Conservation (phyloP, 2,329 filamentous ascomycete genomes). For the Geosmithia flava region DNA sequence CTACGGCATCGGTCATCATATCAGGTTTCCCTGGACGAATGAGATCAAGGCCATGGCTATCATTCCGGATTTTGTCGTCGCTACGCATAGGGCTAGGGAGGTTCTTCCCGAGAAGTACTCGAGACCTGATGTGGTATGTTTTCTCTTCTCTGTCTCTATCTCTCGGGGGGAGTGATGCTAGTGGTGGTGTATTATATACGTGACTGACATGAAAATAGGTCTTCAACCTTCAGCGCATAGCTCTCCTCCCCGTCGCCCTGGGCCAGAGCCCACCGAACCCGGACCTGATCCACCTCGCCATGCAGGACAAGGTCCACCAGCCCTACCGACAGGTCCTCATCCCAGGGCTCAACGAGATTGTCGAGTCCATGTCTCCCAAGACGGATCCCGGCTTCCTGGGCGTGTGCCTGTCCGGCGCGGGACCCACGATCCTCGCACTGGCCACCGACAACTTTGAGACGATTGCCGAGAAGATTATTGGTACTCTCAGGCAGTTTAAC, state of each 20-base stretch:
- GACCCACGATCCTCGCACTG: constrained; percentile 86
- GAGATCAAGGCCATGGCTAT: constrained; percentile 97
- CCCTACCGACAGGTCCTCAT: constrained; percentile 88
- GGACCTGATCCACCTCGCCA: constrained; percentile 89
- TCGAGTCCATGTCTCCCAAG: constrained; percentile 79
- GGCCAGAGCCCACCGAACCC: constrained; percentile 84
- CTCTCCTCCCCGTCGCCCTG: constrained; percentile 78
- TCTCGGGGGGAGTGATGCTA: background rate
- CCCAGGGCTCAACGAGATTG: constrained; percentile 80
- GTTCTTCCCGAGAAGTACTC: constrained; percentile 74
- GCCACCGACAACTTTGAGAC: constrained; percentile 81
- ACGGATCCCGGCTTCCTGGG: constrained; percentile 82
- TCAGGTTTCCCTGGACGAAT: constrained; percentile 85
- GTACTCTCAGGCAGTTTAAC: constrained; percentile 52
- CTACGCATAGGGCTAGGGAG: constrained; percentile 81
- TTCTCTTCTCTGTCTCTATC: background rate
- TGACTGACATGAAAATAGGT: constrained; percentile 29
- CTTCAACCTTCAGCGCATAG: constrained; percentile 92
- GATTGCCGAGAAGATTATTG: constrained; percentile 71
- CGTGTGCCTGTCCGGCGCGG: constrained; percentile 89
- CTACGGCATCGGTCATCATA: constrained; percentile 85
- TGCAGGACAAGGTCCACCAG: constrained; percentile 98
- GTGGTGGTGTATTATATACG: background rate
- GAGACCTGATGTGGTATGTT: constrained; percentile 66
- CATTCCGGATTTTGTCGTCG: constrained; percentile 89